Evolutionary conservation across 2,329 filamentous ascomycete genomes (phyloP).

Genomic region (Sodiomyces alkalinus): DNA sequence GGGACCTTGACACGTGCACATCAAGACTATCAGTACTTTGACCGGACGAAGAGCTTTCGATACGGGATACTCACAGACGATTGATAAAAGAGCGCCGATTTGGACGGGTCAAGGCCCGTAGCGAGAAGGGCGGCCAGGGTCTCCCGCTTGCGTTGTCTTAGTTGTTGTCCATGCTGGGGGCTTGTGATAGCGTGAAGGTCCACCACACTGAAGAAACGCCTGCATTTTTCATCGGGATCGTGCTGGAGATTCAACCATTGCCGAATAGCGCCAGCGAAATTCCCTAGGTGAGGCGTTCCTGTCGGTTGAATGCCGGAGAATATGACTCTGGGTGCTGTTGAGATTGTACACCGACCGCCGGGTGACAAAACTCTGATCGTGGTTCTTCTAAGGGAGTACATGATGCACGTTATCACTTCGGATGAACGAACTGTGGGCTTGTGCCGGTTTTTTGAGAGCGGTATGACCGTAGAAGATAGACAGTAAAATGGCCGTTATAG

Average conservation of each 20-base stretch:
- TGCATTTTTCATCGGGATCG: slow-evolving; percentile 36
- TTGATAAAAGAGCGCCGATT: slow-evolving; percentile 70
- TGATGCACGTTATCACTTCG: too few relatives aligned
- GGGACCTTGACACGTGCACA: slow-evolving; percentile 35
- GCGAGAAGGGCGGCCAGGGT: slow-evolving; percentile 70
- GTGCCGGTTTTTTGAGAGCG: too few relatives aligned
- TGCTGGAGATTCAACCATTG: slow-evolving; percentile 78
- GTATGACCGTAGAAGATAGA: too few relatives aligned
- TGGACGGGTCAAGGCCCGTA: slow-evolving; percentile 65
- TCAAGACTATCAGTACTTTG: not conserved
- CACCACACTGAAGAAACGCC: slow-evolving; percentile 72
- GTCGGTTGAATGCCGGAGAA: slow-evolving; percentile 98
- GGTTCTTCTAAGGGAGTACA: too few relatives aligned
- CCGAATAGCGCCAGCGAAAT: slow-evolving; percentile 80
- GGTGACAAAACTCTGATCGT: too few relatives aligned
- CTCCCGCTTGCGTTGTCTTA: slow-evolving; percentile 55
- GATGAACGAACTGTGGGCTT: too few relatives aligned
- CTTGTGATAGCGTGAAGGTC: slow-evolving; percentile 88
- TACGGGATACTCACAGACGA: slow-evolving; percentile 43
- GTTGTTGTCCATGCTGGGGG: slow-evolving; percentile 45
- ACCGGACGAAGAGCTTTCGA: not conserved
- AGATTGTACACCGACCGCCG: too few relatives aligned
- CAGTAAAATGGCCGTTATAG: too few relatives aligned
- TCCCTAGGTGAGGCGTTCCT: slow-evolving; percentile 83
- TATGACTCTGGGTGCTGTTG: slow-evolving; percentile 39